A percentile compares a stretch with the other conserved stretches of the same genome.
phyloP scores from a whole-genome alignment of 2,329 filamentous ascomycete species.

The Pestalotiopsis fici region DNA sequence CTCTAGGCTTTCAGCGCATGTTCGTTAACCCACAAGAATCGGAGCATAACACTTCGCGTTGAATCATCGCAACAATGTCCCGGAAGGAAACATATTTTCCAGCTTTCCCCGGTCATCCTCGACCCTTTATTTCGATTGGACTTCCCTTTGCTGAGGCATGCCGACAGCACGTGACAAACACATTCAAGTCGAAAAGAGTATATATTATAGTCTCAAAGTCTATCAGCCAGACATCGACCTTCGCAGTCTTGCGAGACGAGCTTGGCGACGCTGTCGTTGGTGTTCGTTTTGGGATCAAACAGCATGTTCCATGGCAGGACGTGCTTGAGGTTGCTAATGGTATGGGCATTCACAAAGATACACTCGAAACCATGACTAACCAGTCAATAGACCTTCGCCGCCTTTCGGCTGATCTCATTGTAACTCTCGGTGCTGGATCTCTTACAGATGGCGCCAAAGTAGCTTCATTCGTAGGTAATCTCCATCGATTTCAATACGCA shows the following conservation, averaged over 20 bases:
- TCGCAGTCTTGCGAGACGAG: neutral
- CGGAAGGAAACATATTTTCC: neutral
- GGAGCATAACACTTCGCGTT: neutral
- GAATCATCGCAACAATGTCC: neutral
- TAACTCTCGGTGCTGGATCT: neutral
- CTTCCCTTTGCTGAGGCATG: neutral
- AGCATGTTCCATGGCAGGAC: neutral
- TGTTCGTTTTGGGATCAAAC: neutral
- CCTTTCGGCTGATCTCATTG: neutral
- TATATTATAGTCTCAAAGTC: neutral
- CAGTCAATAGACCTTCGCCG: neutral
- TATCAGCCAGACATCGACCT: neutral
- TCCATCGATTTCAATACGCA: neutral
- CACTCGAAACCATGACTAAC: neutral
- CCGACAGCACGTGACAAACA: neutral
- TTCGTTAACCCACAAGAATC: neutral
- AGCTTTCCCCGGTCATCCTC: neutral
- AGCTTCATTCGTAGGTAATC: neutral
- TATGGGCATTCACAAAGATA: neutral
- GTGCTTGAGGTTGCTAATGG: neutral
- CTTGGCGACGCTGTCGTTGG: neutral
- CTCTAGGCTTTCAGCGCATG: neutral
- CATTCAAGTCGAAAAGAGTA: neutral
- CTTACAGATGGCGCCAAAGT: neutral
- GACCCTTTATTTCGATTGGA: neutral